A percentile compares a stretch with the other conserved stretches of the same genome.
These are phyloP conservation scores for Oryza glaberrima DNA, from an alignment of 176 grass and related monocot genomes.

Conservation along the genomic window DNA sequence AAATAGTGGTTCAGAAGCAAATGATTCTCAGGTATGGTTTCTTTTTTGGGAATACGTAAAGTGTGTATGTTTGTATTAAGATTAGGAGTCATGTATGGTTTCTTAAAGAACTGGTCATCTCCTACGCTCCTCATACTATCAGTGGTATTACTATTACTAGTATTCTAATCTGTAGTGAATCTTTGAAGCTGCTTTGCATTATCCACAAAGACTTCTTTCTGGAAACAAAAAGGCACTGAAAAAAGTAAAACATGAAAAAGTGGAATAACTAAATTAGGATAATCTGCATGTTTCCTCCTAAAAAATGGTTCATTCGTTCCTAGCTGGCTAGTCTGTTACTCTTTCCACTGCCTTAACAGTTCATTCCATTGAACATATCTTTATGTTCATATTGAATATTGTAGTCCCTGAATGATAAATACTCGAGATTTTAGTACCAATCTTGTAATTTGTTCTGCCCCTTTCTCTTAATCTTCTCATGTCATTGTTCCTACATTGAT, in stretches of 20 bases:
- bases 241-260: not conserved
- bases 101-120: not conserved
- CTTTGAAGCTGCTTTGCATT: conserved; percentile 4
- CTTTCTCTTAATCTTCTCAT: not conserved
- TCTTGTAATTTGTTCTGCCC: conserved; percentile 13
- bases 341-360: not conserved
- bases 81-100: conserved; percentile 50
- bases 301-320: not conserved
- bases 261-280: conserved; percentile 9
- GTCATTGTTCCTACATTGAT: not conserved
- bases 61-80: too few species aligned
- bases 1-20: conserved; percentile 98
- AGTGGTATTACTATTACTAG: too few species aligned
- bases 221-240: not conserved
- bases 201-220: not conserved
- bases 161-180: not conserved
- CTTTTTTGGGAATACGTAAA: too few species aligned
- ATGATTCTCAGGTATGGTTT: conserved; percentile 82
- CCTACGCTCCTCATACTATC: not conserved
- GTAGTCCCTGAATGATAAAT: not conserved
- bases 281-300: not conserved
- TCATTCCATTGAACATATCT: not conserved
- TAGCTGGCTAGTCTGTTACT: not conserved
- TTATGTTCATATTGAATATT: not conserved
- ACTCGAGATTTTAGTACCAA: not conserved